Conservation (phyloP, 1,139 yeast species). For the Geotrichum australiense region DNA sequence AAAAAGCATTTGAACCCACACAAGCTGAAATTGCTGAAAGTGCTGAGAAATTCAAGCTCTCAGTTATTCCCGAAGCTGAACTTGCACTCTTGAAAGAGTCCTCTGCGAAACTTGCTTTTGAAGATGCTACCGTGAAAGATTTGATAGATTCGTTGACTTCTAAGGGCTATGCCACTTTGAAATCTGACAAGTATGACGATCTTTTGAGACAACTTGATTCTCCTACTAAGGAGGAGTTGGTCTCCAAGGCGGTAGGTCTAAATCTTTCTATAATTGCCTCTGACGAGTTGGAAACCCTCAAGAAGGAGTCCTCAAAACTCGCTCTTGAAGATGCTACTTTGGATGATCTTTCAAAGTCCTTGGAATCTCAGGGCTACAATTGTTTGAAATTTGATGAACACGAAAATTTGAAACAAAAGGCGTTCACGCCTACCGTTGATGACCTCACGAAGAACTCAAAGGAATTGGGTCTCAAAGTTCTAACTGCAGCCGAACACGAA, state of each 20-base stretch:
- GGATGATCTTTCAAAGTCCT: constrained; percentile 8
- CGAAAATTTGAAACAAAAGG: constrained; percentile 6
- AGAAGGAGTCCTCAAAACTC: constrained; percentile 29
- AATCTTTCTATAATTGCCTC: constrained; percentile 36
- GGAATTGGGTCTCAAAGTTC: constrained; percentile 5
- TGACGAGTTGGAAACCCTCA: constrained; percentile 20
- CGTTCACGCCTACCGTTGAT: constrained; percentile 10
- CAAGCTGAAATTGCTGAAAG: constrained; percentile 21
- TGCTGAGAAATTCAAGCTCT: constrained; percentile 16
- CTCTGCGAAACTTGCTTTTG: constrained; percentile 23
- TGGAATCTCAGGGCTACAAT: neutral
- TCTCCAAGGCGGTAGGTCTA: constrained; percentile 19
- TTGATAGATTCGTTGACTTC: constrained; percentile 2
- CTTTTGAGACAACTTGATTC: constrained; percentile 19
- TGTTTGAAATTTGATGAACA: neutral
- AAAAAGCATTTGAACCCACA: constrained; percentile 22
- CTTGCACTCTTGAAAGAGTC: constrained; percentile 18
- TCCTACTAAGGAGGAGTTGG: constrained; percentile 16
- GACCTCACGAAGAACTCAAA: constrained; percentile 10
- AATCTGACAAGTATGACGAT: constrained; percentile 17
- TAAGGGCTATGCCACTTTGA: neutral
- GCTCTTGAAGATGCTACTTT: constrained; percentile 3
- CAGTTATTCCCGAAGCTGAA: constrained; percentile 29
- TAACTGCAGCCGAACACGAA: constrained; percentile 8
- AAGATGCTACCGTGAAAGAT: constrained; percentile 6